Percentiles rank a stretch among this genome's conserved stretches.
Conservation (phyloP, 2,329 filamentous ascomycete genomes). For the Fusarium papillatum region DNA sequence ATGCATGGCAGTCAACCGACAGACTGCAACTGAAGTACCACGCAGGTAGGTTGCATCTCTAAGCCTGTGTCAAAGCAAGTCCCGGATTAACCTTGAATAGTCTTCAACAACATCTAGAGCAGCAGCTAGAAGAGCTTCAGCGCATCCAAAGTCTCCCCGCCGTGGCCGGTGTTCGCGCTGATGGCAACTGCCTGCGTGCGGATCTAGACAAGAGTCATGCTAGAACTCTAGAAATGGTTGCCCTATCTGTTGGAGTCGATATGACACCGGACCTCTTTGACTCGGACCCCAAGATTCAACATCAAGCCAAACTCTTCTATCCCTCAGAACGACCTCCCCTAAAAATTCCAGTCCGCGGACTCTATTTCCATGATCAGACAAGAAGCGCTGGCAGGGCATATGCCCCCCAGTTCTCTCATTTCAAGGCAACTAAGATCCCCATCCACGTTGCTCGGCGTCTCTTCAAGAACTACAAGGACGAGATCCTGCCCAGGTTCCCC, state of each 20-base stretch:
- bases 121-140: neutral
- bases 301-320: neutral
- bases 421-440: neutral
- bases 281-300: neutral
- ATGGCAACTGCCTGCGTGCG: neutral
- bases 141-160: neutral
- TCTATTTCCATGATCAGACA: neutral
- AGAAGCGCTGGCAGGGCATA: neutral
- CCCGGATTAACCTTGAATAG: neutral
- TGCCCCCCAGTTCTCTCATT: neutral
- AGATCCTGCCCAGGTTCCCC: neutral
- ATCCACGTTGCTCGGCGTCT: neutral
- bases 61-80: neutral
- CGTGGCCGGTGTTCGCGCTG: neutral
- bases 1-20: neutral
- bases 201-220: neutral
- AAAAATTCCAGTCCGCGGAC: neutral
- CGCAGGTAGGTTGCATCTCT: neutral
- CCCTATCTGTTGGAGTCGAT: neutral
- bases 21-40: neutral
- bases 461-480: neutral
- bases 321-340: neutral
- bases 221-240: neutral
- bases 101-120: neutral
- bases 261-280: neutral